Percentiles rank a stretch among this genome's conserved stretches.
Evolutionary conservation across 345 rosid species (phyloP).

Genomic region (Sapria himalayana): DNA sequence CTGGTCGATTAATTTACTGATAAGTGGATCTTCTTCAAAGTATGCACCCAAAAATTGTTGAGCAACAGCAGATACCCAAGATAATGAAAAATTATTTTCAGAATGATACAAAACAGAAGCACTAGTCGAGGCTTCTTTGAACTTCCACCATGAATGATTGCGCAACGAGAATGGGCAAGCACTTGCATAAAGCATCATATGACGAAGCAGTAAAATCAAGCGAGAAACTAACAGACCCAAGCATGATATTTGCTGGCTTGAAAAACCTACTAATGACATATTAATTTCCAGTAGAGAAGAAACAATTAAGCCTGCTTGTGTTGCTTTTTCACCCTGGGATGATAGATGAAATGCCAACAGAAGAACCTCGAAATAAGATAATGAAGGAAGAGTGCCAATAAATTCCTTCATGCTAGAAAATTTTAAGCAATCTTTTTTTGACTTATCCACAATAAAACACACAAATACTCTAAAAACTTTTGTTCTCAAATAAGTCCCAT

Average conservation of each 20-base stretch:
- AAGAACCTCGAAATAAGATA: slow-evolving; percentile 78
- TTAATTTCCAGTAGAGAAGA: slow-evolving; percentile 26
- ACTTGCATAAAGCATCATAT: slow-evolving; percentile 50
- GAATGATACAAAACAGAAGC: slow-evolving; percentile 19
- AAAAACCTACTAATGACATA: slow-evolving; percentile 20
- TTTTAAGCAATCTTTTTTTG: slow-evolving; percentile 20
- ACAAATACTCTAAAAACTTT: slow-evolving; percentile 37
- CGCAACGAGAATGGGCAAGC: slow-evolving; percentile 57
- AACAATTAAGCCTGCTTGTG: slow-evolving; percentile 30
- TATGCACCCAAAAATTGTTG: slow-evolving; percentile 29
- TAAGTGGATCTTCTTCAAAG: slow-evolving; percentile 36
- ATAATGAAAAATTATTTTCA: slow-evolving; percentile 34
- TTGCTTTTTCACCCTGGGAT: slow-evolving; percentile 41
- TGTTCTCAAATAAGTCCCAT: slow-evolving; percentile 49
- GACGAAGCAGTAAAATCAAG: slow-evolving; percentile 62
- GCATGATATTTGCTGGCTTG: slow-evolving; percentile 34
- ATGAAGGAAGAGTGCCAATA: slow-evolving; percentile 56
- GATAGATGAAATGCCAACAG: slow-evolving; percentile 85
- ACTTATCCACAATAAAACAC: slow-evolving; percentile 41
- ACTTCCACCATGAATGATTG: slow-evolving; percentile 44
- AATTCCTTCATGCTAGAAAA: slow-evolving; percentile 41
- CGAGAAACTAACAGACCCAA: slow-evolving; percentile 83
- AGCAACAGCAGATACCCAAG: slow-evolving; percentile 41
- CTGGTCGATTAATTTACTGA: slow-evolving; percentile 33
- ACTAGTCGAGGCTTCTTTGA: slow-evolving; percentile 41